phyloP scores from a whole-genome alignment of 139 green algal species.

The Picochlorum sp. region DNA sequence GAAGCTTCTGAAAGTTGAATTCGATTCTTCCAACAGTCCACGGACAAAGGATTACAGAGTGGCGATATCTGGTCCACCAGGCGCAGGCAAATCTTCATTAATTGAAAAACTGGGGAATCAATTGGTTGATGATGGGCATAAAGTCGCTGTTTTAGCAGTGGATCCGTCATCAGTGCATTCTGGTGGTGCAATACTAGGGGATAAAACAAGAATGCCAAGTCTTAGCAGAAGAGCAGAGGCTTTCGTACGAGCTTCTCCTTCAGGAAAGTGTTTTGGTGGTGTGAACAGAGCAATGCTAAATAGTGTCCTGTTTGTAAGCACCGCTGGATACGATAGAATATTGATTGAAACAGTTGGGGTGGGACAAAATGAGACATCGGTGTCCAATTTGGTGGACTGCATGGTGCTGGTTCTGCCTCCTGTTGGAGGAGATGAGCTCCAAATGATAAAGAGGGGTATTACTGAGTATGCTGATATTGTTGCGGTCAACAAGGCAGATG shows the following conservation, averaged over 20 bases:
- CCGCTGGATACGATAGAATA: slow-evolving; percentile 27
- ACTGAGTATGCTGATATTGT: slow-evolving; percentile 43
- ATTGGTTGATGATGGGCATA: slow-evolving; percentile 21
- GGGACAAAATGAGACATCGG: slow-evolving; percentile 44
- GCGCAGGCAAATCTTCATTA: slow-evolving; percentile 24
- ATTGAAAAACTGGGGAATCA: slow-evolving; percentile 37
- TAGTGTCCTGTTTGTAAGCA: slow-evolving; percentile 42
- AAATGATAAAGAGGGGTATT: slow-evolving; percentile 57
- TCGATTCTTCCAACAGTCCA: not conserved
- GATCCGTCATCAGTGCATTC: slow-evolving; percentile 37
- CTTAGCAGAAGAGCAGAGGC: slow-evolving; percentile 24
- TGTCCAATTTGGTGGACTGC: slow-evolving; percentile 42
- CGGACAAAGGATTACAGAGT: slow-evolving; percentile 16
- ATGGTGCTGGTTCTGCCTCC: slow-evolving; percentile 52
- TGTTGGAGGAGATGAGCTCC: slow-evolving; percentile 38
- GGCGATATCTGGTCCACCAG: slow-evolving; percentile 42
- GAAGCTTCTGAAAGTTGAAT: too few species aligned
- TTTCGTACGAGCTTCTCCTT: slow-evolving; percentile 45
- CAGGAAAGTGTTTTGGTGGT: slow-evolving; percentile 40
- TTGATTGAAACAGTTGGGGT: slow-evolving; percentile 55
- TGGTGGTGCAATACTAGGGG: slow-evolving; percentile 48
- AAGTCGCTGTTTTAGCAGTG: slow-evolving; percentile 50
- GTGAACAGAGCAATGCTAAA: slow-evolving; percentile 45
- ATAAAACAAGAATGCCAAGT: slow-evolving; percentile 57
- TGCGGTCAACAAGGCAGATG: slow-evolving; percentile 46